phyloP scores from a whole-genome alignment of 352 stramenopile genomes.

The Elongisporangium anandrum region DNA sequence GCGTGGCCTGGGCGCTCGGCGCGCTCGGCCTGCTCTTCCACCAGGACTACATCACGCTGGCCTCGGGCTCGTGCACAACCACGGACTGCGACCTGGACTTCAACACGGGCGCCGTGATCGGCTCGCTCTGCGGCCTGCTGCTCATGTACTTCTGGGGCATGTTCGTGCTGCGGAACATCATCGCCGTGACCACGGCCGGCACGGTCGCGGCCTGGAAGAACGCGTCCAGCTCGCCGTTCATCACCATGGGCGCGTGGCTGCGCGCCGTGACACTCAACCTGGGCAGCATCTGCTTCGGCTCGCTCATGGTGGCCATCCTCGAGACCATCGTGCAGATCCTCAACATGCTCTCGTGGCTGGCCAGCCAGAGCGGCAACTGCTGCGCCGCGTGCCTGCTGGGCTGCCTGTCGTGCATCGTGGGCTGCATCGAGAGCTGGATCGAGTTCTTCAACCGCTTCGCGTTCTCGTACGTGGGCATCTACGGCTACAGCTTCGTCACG shows the following conservation, averaged over 20 bases:
- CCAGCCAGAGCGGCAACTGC: slow-evolving; percentile 67
- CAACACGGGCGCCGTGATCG: slow-evolving; percentile 42
- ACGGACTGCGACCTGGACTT: slow-evolving; percentile 46
- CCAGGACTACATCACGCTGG: slow-evolving; percentile 60
- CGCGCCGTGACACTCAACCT: slow-evolving; percentile 87
- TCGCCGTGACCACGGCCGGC: slow-evolving; percentile 86
- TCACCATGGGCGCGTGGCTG: slow-evolving; percentile 70
- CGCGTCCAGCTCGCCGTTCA: slow-evolving; percentile 61
- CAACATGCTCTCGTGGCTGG: slow-evolving; percentile 56
- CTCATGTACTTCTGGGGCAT: slow-evolving; percentile 93
- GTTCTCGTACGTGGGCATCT: slow-evolving; percentile 84
- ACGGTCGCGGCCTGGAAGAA: slow-evolving; percentile 90
- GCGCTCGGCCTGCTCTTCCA: slow-evolving; percentile 82
- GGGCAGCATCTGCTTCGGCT: slow-evolving; percentile 92
- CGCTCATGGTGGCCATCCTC: slow-evolving; percentile 89
- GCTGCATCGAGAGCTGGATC: slow-evolving; percentile 77
- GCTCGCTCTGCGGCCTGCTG: slow-evolving; percentile 83
- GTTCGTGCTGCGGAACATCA: slow-evolving; percentile 85
- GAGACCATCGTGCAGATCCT: slow-evolving; percentile 72
- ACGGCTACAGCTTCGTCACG: slow-evolving; percentile 83
- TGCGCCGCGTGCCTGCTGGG: slow-evolving; percentile 60
- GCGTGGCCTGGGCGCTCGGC: slow-evolving; percentile 79
- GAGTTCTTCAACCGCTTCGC: slow-evolving; percentile 91
- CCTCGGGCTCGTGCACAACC: slow-evolving; percentile 32
- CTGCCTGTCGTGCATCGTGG: slow-evolving; percentile 72